A percentile compares a stretch with the other conserved stretches of the same genome.
These are phyloP conservation scores for Nevesoporus exiguus DNA, from an alignment of 768 basidiomycete genomes.

Conservation along the genomic window DNA sequence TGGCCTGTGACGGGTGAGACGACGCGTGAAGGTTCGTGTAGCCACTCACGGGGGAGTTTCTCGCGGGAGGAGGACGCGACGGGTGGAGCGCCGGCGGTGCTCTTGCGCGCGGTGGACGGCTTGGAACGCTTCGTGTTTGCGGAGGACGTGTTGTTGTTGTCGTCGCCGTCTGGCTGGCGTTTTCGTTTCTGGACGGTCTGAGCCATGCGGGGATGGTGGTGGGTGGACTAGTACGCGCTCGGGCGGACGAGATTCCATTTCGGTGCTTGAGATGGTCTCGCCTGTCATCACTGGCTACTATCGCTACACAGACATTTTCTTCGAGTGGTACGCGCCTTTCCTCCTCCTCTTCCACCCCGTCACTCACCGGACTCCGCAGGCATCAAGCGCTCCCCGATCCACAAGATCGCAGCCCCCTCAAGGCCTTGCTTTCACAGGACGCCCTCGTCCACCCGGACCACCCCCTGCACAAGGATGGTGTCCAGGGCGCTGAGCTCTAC, in stretches of 20 bases:
- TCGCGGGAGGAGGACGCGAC: slow-evolving; percentile 29
- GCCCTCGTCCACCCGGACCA: slow-evolving; percentile 67
- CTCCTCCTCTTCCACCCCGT: not conserved
- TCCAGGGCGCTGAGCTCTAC: slow-evolving; percentile 67
- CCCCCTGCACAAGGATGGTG: slow-evolving; percentile 62
- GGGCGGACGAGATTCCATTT: slow-evolving; percentile 5
- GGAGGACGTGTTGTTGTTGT: slow-evolving; percentile 35
- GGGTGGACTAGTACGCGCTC: not conserved
- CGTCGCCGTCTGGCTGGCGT: slow-evolving; percentile 31
- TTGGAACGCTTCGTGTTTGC: slow-evolving; percentile 44
- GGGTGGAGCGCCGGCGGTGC: slow-evolving; percentile 59
- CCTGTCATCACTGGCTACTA: slow-evolving; percentile 69
- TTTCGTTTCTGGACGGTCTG: slow-evolving; percentile 61
- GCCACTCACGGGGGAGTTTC: slow-evolving; percentile 26
- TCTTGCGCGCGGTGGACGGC: slow-evolving; percentile 75
- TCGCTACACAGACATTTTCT: slow-evolving; percentile 83
- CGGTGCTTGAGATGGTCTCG: slow-evolving; percentile 28
- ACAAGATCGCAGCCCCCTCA: slow-evolving; percentile 60
- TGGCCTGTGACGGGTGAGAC: slow-evolving; percentile 19
- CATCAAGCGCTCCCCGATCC: slow-evolving; percentile 50
- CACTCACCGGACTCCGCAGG: slow-evolving; percentile 38
- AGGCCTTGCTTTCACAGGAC: slow-evolving; percentile 70
- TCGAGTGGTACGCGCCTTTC: slow-evolving; percentile 56
- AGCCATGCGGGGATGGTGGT: slow-evolving; percentile 45
- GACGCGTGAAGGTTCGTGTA: slow-evolving; percentile 2